These are phyloP conservation scores for Drosera capensis DNA, from an alignment of 148 eudicot genomes.

Conservation along the genomic window DNA sequence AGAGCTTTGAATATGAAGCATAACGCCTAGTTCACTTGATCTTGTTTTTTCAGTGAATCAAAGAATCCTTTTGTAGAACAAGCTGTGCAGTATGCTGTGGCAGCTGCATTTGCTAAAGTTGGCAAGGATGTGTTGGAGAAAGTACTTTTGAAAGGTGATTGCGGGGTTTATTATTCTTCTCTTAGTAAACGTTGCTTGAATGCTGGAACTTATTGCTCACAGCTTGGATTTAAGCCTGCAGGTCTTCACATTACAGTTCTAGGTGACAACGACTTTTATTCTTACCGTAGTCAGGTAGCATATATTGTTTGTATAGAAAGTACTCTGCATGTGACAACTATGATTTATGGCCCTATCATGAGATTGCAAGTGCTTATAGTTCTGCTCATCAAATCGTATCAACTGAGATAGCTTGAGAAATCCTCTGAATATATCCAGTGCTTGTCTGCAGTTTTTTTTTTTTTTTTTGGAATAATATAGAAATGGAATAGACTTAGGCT, in stretches of 20 bases:
- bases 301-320: conserved; percentile 1
- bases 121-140: conserved; percentile 40
- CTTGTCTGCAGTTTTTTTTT: too few relatives aligned
- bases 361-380: too few relatives aligned
- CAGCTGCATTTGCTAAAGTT: conserved; percentile 64
- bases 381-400: too few relatives aligned
- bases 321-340: not conserved
- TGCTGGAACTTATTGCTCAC: conserved; percentile 4
- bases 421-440: too few relatives aligned
- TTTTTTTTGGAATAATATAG: too few relatives aligned
- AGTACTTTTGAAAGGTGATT: conserved; percentile 62
- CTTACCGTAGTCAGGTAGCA: conserved; percentile 79
- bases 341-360: not conserved
- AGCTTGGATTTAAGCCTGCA: conserved; percentile 38
- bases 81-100: conserved; percentile 83
- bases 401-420: too few relatives aligned
- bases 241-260: conserved; percentile 94
- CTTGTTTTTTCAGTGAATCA: conserved; percentile 37
- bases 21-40: conserved; percentile 5
- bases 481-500: too few relatives aligned
- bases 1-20: not conserved
- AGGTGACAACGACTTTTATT: conserved; percentile 94
- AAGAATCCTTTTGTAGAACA: conserved; percentile 95
- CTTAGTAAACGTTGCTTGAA: conserved; percentile 2
- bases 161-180: conserved; percentile 1